phyloP scores from a whole-genome alignment of 306 rosid species.

The Echinosophora koreensis region DNA sequence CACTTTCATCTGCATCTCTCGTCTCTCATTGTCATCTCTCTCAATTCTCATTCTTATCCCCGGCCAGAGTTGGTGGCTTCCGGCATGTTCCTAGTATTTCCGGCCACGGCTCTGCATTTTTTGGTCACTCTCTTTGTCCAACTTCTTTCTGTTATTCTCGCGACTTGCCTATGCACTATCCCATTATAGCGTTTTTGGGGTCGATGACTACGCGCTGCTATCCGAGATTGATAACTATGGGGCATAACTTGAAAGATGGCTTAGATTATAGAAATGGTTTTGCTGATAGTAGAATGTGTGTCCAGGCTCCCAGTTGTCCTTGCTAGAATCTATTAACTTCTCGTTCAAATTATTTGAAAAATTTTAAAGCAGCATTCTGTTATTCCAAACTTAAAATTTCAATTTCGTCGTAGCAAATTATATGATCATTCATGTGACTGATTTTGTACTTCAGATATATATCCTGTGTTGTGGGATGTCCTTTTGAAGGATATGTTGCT shows the following conservation, averaged over 20 bases:
- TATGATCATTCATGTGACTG: conserved; percentile 28
- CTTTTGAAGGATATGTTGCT: conserved; percentile 80
- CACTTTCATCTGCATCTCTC: too few relatives aligned
- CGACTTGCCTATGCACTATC: too few relatives aligned
- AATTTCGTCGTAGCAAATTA: conserved; percentile 20
- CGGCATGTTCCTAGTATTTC: too few relatives aligned
- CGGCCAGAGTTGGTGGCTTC: too few relatives aligned
- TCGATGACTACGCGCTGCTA: too few relatives aligned
- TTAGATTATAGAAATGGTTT: conserved; percentile 30
- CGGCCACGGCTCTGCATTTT: too few relatives aligned
- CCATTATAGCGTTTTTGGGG: too few relatives aligned
- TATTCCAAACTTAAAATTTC: conserved; percentile 27
- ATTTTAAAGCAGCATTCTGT: conserved; percentile 21
- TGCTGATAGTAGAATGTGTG: conserved; percentile 1
- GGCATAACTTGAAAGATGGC: conserved; percentile 9
- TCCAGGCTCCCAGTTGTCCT: conserved; percentile 17
- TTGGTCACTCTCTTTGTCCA: too few relatives aligned
- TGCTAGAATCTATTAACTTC: conserved; percentile 7
- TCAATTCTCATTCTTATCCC: too few relatives aligned
- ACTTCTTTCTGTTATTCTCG: too few relatives aligned
- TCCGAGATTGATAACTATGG: background rate
- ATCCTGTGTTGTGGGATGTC: conserved; percentile 97
- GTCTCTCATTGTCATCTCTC: too few relatives aligned
- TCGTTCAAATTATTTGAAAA: conserved; percentile 32
- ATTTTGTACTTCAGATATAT: conserved; percentile 64